Base-by-base conservation (phyloP, 1,284 basidiomycete genomes). In the Papiliotrema fonsecae region DNA sequence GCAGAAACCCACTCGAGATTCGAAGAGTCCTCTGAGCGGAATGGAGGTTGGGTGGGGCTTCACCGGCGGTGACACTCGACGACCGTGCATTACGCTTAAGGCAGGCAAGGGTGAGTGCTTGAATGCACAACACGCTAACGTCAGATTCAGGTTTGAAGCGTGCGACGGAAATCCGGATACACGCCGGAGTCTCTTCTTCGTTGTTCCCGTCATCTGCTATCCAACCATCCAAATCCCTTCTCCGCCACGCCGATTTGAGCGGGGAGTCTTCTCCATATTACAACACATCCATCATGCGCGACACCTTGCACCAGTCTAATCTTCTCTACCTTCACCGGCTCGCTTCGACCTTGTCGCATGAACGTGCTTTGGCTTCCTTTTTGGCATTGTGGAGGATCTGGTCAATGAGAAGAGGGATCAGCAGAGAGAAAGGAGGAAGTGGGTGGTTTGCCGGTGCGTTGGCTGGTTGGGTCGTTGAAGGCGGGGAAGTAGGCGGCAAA, bases 361-460 rank as follows among this genome's bases (percentile, higher is more conserved):
- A 88, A 64, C 71, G 75, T 2, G 55, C 51, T 1, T 56, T 65
- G 14, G 64, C 62, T 36, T 87, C 93, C 52, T 89, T 88, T 6
- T 74, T 90, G 18, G 77, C 85, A 1, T 76, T 97, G 10, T 81
- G 97, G 47, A 81, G 89, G 19, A 81, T 94, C 18, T 97, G 93
- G 94, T 87, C 88, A 1, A 85, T 85, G 47, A 87, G 93, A 65
- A 80, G 92, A 19, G 90, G 89, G 0, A 88, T 88, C 56, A 53
- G 63, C 25, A 49, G 57, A 59, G 72, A 32, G 66, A 65, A 81
- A 50, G 85, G 83, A 55, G 77, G 87, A 1, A 77, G 78, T 32
- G 88, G 86, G 0, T 74, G 78, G 36, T 87, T 81, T 77, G 91
- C 88, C 80, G 73, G 75, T 51, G 81, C 81, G 21, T 61, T 92